Conservation (phyloP, 345 rosid genomes). For the Syzygium jambos region DNA sequence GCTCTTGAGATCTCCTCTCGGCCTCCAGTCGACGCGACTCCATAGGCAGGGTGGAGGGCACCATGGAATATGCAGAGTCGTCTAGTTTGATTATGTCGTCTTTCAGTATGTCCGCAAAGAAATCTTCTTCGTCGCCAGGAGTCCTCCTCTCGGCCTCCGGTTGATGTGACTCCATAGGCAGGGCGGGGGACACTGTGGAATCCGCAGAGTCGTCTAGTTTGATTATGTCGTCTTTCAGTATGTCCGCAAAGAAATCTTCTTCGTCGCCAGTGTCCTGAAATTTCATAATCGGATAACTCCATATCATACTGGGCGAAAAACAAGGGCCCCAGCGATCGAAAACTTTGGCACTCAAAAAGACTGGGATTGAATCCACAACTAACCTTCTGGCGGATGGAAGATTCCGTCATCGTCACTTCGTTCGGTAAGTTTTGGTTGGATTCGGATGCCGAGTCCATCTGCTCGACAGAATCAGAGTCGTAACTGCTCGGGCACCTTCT, state of each 20-base stretch:
- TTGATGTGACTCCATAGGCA: not conserved
- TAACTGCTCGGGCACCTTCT: slow-evolving; percentile 28
- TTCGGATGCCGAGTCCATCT: slow-evolving; percentile 32
- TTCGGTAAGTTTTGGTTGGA: slow-evolving; percentile 25
- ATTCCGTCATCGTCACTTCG: slow-evolving; percentile 28
- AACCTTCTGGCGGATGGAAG: slow-evolving; percentile 45
- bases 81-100: slow-evolving; percentile 78
- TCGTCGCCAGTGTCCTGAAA: slow-evolving; percentile 35
- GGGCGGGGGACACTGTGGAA: not conserved
- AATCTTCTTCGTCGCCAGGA: slow-evolving; percentile 36
- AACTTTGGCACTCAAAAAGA: not conserved
- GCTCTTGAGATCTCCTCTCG: not conserved
- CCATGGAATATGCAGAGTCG: slow-evolving; percentile 9
- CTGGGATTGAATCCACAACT: not conserved
- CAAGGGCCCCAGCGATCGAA: not conserved
- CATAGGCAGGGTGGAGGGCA: not conserved
- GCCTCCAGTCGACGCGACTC: slow-evolving; percentile 2
- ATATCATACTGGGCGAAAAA: not conserved
- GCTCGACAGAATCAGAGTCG: slow-evolving; percentile 50
- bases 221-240: slow-evolving; percentile 74
- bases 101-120: slow-evolving; percentile 64
- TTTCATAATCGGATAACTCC: not conserved
- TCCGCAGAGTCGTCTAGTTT: slow-evolving; percentile 40
- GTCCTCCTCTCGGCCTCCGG: not conserved
- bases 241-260: slow-evolving; percentile 61